Base-by-base conservation (phyloP, 2,329 filamentous ascomycete genomes). In the Phyllosticta citriasiana region DNA sequence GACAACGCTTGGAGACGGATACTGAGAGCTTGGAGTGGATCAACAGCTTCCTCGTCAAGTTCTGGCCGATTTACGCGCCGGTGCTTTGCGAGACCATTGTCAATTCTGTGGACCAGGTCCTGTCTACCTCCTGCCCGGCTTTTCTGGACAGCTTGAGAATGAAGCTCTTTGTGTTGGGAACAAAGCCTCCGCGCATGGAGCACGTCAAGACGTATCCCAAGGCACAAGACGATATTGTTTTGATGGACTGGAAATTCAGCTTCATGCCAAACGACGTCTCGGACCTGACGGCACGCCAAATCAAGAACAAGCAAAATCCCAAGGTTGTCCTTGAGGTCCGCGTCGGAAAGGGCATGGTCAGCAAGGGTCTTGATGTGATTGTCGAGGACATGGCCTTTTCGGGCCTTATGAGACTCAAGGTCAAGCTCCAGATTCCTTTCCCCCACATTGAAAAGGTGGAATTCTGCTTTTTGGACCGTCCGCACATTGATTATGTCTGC, bases 211-310 rank as follows among this genome's bases (percentile, higher is more conserved):
- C 94, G 0, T 97, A 99, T 68, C 93, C 93, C 62, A 96, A 94
- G 74, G 90, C 89, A 1, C 91, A 97, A 67, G 92, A 97, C 65
- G 94, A 99, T 71, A 87, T 92, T 62, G 91, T 99, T 52, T 84
- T 97, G 70, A 99, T 99, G 94, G 94, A 99, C 73, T 99, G 94
- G 94, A 96, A 96, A 70, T 99, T 99, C 76, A 97, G 93, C 80
- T 99, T 99, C 78, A 97, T 90, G 0, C 94, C 94, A 35, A 97
- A 94, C 67, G 95, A 99, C 74, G 89, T 84, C 2, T 86, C 89
- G 66, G 94, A 99, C 74, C 85, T 99, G 82, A 99, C 94, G 1
- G 80, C 87, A 2, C 85, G 88, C 63, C 94, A 99, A 74, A 77
- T 97, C 70, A 93, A 89, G 79, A 91, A 92, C 80, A 97, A 96